Evolutionary conservation across 352 stramenopile genomes (phyloP).

Genomic region (Phytophthora fragariaefolia): DNA sequence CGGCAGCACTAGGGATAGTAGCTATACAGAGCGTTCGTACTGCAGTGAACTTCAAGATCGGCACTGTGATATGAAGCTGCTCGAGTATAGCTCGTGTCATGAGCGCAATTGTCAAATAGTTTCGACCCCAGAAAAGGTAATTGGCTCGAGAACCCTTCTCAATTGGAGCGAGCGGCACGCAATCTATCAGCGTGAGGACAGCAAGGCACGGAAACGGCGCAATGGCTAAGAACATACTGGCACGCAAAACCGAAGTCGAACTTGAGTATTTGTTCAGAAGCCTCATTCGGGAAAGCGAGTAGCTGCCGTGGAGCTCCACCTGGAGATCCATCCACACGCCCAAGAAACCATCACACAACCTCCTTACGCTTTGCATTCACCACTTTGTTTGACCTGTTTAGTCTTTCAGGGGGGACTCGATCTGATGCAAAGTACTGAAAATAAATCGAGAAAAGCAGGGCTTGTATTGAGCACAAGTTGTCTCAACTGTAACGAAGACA

Average conservation of each 20-base stretch:
- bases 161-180: conserved; percentile 21
- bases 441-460: too few relatives aligned
- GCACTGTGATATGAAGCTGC: conserved; percentile 29
- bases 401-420: too few relatives aligned
- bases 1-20: conserved; percentile 30
- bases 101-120: conserved; percentile 30
- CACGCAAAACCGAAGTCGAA: conserved; percentile 20
- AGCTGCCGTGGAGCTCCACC: conserved; percentile 49
- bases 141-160: conserved; percentile 25
- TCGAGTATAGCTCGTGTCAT: conserved; percentile 32
- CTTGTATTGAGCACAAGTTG: too few relatives aligned
- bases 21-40: conserved; percentile 12
- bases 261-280: conserved; percentile 16
- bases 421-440: too few relatives aligned
- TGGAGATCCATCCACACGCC: conserved; percentile 41
- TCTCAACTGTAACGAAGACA: not conserved
- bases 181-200: conserved; percentile 33
- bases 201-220: conserved; percentile 30
- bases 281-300: conserved; percentile 35
- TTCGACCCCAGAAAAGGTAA: conserved; percentile 32
- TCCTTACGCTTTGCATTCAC: conserved; percentile 5
- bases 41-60: conserved; percentile 23
- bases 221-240: conserved; percentile 11
- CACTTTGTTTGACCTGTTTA: not conserved
- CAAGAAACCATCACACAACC: conserved; percentile 10